Evolutionary conservation across 139 green algal genomes (phyloP).

Genomic region (Coelastrella sp.): DNA sequence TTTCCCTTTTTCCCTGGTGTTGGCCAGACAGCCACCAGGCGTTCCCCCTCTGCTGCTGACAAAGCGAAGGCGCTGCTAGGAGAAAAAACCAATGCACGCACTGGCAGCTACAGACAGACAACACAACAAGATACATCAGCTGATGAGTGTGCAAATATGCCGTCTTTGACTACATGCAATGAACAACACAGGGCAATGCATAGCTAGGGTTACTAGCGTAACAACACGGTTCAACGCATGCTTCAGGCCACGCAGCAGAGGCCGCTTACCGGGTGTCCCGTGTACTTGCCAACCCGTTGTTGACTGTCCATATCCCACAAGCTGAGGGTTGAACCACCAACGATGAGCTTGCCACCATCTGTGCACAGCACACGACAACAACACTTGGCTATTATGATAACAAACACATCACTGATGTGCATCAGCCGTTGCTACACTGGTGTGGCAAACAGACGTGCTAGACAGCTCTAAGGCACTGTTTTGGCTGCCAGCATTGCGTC

Average conservation of each 20-base stretch:
- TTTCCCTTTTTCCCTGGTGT: slow-evolving; percentile 29
- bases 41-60: slow-evolving; percentile 67
- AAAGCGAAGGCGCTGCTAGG: slow-evolving; percentile 64
- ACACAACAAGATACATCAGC: background rate
- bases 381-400: no score
- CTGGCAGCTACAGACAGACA: slow-evolving; percentile 52
- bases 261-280: slow-evolving; percentile 73
- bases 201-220: background rate
- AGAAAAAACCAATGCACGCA: slow-evolving; percentile 58
- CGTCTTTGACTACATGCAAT: no score
- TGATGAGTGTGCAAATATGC: no score
- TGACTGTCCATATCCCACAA: slow-evolving; percentile 69
- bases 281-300: slow-evolving; percentile 68
- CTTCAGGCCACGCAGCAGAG: no score
- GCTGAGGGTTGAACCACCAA: slow-evolving; percentile 64
- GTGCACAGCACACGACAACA: slow-evolving; percentile 8
- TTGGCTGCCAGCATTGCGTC: no score
- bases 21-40: slow-evolving; percentile 73
- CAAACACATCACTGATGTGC: background rate
- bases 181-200: no score
- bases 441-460: no score
- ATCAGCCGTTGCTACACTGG: background rate
- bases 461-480: no score
- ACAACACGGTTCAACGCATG: background rate
- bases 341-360: slow-evolving; percentile 64